Base-by-base conservation (phyloP, 2,329 filamentous ascomycete genomes). In the Colletotrichum graminicola region DNA sequence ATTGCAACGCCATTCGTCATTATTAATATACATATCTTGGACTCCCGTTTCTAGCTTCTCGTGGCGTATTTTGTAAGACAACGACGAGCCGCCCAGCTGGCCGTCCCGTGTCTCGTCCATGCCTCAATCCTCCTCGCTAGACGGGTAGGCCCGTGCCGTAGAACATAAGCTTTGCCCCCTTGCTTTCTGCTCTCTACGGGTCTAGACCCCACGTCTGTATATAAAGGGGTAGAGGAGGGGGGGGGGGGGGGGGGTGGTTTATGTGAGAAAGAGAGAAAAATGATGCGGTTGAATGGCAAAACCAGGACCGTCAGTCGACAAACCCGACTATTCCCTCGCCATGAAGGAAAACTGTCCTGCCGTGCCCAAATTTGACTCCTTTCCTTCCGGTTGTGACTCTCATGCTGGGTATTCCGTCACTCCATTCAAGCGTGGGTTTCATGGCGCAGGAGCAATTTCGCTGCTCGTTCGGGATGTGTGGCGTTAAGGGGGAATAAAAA, bases 291-390 rank as follows among this genome's bases (percentile, higher is more conserved):
- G 45, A 64, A 41, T 61, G 29, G 59, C 52, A 55, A 52, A 43
- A 45, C 55, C 41, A 43, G 32, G 21, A 21, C 52, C 52, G 43
- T 62, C 56, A 26, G 56, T 23, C n/a, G 54, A 47, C 54, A 47
- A 54, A 47, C 59, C 65, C 45, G 54, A 60, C 45, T 55, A 47
- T 51, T 39, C 45, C 60, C 59, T 71, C 65, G 59, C 68, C 66
- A 62, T 66, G 45, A 70, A 72, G 55, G 55, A 71, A 71, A 72
- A 71, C 49, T 57, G 43, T 61, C 66, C 67, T 52, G 66, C 66
- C 66, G 66, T 72, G 70, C 61, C 66, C 62, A 66, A 72, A 71
- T 71, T 47, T 62, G 70, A 72, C 70, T 72, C 70, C 70, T 72
- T 72, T 71, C 55, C 70, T 68, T 52, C 68, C 68, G 52, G 54